phyloP scores from a whole-genome alignment of 148 eudicot species.

The Limonium bicolor region DNA sequence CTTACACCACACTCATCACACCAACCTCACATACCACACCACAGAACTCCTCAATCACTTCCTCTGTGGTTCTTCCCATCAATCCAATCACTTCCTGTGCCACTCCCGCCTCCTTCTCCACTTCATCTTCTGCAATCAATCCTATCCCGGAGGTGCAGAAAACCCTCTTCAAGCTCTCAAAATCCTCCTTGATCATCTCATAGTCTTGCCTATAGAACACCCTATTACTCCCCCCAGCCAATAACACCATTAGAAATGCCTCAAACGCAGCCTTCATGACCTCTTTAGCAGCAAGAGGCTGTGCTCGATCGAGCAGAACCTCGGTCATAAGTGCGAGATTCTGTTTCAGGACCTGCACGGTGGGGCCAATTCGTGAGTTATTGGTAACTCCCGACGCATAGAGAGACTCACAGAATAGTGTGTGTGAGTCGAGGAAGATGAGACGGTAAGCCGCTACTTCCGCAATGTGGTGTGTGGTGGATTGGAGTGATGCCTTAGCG shows the following conservation, averaged over 20 bases:
- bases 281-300: constrained; percentile 52
- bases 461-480: constrained; percentile 43
- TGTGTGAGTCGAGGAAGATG: constrained; percentile 57
- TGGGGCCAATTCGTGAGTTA: constrained; percentile 44
- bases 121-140: constrained; percentile 47
- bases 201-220: constrained; percentile 34
- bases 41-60: constrained; percentile 60
- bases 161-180: constrained; percentile 45
- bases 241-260: constrained; percentile 54
- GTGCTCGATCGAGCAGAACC: constrained; percentile 55
- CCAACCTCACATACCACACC: constrained; percentile 46
- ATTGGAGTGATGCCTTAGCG: constrained; percentile 30
- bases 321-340: constrained; percentile 55
- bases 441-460: constrained; percentile 73
- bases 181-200: constrained; percentile 58
- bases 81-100: constrained; percentile 63
- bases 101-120: constrained; percentile 46
- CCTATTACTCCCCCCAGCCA: constrained; percentile 69
- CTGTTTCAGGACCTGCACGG: constrained; percentile 48
- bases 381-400: constrained; percentile 30
- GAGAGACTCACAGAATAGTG: constrained; percentile 50
- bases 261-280: constrained; percentile 76
- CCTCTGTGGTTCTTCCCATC: constrained; percentile 72
- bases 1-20: constrained; percentile 38
- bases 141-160: constrained; percentile 54